Percentiles rank a stretch among this genome's conserved stretches.
Conservation (phyloP, 441 rosid species). For the Gossypium davidsonii region DNA sequence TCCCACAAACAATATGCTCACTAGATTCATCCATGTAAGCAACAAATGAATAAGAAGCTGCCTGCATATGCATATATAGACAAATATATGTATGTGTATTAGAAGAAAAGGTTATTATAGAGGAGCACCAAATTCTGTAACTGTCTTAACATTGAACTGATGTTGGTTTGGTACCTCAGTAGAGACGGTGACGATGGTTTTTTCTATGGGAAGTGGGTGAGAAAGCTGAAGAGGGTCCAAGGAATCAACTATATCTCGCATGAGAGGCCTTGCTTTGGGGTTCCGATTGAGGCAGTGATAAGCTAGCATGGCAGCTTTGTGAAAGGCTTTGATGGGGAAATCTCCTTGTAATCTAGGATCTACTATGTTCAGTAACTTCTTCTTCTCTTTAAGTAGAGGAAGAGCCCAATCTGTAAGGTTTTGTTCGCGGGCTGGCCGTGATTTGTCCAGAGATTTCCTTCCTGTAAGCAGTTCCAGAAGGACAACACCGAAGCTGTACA, state of each 20-base stretch:
- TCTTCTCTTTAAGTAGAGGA: constrained; percentile 82
- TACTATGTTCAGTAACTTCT: constrained; percentile 62
- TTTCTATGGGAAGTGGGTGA: constrained; percentile 33
- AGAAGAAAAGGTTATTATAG: not conserved
- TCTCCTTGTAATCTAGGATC: constrained; percentile 72
- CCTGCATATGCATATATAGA: not conserved
- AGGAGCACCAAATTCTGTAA: not conserved
- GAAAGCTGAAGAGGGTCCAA: constrained; percentile 78
- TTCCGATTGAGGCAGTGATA: constrained; percentile 87
- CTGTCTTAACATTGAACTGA: constrained; percentile 23
- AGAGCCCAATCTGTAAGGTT: constrained; percentile 87
- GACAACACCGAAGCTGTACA: constrained; percentile 85
- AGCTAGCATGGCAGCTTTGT: constrained; percentile 88
- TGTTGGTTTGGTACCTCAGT: constrained; percentile 34
- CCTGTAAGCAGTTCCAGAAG: constrained; percentile 83
- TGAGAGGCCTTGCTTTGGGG: constrained; percentile 91
- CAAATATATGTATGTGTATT: not conserved
- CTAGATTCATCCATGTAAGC: not conserved
- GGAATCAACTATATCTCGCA: constrained; percentile 92
- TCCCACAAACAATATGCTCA: not conserved
- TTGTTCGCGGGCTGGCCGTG: constrained; percentile 72
- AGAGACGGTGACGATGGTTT: constrained; percentile 41
- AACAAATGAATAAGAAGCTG: not conserved
- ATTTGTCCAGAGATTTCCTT: constrained; percentile 79
- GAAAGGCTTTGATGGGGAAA: constrained; percentile 63